These are phyloP conservation scores for Wickerhamiella shivajii DNA, from an alignment of 805 yeast genomes.

Conservation along the genomic window DNA sequence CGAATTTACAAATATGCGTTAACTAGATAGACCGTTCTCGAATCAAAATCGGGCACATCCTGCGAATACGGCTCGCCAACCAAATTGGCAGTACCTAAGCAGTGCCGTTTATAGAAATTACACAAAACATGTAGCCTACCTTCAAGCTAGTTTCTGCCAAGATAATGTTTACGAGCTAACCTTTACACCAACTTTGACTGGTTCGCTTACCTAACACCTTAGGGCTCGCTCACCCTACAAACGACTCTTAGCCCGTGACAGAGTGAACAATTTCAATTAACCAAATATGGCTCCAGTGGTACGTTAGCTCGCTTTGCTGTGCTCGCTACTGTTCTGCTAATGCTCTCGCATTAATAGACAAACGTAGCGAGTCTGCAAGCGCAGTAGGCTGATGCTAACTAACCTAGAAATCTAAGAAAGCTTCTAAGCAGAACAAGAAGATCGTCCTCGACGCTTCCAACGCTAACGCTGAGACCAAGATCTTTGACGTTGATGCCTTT, in stretches of 20 bases:
- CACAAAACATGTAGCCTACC: no score
- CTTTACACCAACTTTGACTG: no score
- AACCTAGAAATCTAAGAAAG: slow-evolving; percentile 34
- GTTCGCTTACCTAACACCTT: neutral
- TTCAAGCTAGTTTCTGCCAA: no score
- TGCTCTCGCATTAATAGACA: slow-evolving; percentile 1
- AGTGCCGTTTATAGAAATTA: no score
- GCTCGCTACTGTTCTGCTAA: slow-evolving; percentile 12
- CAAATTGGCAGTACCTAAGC: no score
- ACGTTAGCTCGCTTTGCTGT: slow-evolving; percentile 41
- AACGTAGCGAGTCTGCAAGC: slow-evolving; percentile 21
- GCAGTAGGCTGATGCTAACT: slow-evolving; percentile 62
- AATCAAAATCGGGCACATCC: no score
- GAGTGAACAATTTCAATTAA: slow-evolving; percentile 7
- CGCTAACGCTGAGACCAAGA: slow-evolving; percentile 94
- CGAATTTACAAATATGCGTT: no score
- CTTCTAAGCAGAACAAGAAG: slow-evolving; percentile 62
- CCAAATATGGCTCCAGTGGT: slow-evolving; percentile 78
- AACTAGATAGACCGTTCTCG: no score
- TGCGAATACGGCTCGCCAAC: no score
- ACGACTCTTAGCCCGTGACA: slow-evolving; percentile 3
- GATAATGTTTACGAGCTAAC: no score
- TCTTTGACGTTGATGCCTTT: slow-evolving; percentile 95
- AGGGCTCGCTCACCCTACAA: slow-evolving; percentile 8
- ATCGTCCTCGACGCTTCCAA: slow-evolving; percentile 93